phyloP scores from a whole-genome alignment of 2,329 filamentous ascomycete species.

The Calonectria hongkongensis region DNA sequence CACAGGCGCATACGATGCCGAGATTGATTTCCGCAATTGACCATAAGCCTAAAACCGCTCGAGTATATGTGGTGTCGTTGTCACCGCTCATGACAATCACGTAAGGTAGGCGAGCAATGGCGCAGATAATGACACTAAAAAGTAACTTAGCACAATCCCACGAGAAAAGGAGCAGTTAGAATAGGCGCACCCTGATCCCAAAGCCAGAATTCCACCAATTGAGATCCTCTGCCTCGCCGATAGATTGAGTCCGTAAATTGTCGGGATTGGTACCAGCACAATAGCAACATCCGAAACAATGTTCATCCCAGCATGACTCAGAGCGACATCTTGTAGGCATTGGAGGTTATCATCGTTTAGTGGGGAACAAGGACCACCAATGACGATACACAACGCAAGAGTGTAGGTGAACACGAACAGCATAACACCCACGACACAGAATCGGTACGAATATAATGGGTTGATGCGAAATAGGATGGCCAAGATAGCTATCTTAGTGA shows the following conservation, averaged over 20 bases:
- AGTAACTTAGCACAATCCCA: background rate
- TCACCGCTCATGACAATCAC: constrained; percentile 44
- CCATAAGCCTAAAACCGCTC: constrained; percentile 56
- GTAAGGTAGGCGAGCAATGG: constrained; percentile 8
- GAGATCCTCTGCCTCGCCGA: background rate
- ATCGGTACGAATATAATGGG: background rate
- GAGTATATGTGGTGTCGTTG: constrained; percentile 55
- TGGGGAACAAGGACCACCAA: background rate
- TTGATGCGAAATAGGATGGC: constrained; percentile 22
- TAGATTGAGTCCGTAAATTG: constrained; percentile 12
- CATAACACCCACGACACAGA: background rate
- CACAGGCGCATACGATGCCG: constrained; percentile 62
- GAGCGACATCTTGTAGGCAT: background rate
- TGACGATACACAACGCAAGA: background rate
- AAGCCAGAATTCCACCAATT: constrained; percentile 1
- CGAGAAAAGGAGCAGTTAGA: background rate
- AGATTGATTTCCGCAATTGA: constrained; percentile 62
- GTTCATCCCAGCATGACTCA: constrained; percentile 2
- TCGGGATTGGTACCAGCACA: constrained; percentile 10
- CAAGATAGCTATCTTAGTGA: constrained; percentile 23
- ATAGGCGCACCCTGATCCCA: constrained; percentile 17
- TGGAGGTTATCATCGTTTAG: background rate
- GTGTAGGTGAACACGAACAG: constrained; percentile 9
- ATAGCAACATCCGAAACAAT: constrained; percentile 16
- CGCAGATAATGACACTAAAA: constrained; percentile 8